Evolutionary conservation across 306 rosid species (phyloP).

Genomic region (Cajanus cajan): DNA sequence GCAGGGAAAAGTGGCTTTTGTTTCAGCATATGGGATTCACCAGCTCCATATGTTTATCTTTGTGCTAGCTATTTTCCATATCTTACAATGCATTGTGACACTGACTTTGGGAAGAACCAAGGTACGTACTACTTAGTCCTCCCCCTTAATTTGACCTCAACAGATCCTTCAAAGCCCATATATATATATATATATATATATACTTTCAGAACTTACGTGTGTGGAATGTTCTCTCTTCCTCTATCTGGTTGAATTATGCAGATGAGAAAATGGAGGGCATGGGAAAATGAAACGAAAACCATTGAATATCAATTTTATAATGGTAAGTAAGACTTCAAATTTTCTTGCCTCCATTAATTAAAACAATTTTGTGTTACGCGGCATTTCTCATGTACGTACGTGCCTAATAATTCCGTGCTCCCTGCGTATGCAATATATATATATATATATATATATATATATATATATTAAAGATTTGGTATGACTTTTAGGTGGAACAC

Average conservation of each 20-base stretch:
- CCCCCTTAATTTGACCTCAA: not conserved
- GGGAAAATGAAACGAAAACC: conserved; percentile 77
- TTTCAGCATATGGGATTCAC: conserved; percentile 88
- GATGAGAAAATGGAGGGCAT: conserved; percentile 76
- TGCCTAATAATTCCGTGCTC: not conserved
- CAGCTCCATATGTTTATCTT: conserved; percentile 90
- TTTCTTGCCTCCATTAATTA: not conserved
- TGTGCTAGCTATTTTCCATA: conserved; percentile 63
- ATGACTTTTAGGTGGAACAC: not conserved
- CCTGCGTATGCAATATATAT: too few relatives aligned
- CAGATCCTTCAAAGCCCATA: not conserved
- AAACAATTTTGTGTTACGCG: not conserved
- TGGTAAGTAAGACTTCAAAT: conserved; percentile 28
- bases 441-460: too few relatives aligned
- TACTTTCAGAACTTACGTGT: not conserved
- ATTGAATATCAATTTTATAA: conserved; percentile 34
- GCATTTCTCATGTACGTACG: not conserved
- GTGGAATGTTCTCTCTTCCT: not conserved
- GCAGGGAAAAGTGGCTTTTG: conserved; percentile 43
- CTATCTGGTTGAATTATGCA: conserved; percentile 37
- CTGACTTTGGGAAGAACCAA: conserved; percentile 66
- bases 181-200: not conserved
- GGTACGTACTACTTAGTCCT: conserved; percentile 34
- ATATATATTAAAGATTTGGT: not conserved
- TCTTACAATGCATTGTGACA: conserved; percentile 66